Conservation (phyloP, 768 basidiomycete species). For the Tulasnella calospora region DNA sequence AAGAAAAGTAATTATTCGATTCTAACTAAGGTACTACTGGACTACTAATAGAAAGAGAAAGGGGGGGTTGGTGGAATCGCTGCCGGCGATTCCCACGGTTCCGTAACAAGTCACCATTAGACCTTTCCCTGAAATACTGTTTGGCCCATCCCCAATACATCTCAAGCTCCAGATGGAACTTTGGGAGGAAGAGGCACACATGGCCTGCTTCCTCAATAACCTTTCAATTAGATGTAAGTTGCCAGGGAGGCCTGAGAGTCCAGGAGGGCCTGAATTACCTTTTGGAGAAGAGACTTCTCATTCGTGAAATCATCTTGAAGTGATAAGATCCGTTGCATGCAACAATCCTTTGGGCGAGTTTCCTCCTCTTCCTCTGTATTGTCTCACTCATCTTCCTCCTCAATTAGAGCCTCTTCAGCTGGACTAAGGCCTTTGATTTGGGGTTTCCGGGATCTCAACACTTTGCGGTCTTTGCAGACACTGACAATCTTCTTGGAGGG, state of each 20-base stretch:
- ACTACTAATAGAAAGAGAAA: too few relatives aligned
- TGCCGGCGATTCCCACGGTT: too few relatives aligned
- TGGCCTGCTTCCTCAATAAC: background rate
- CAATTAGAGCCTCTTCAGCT: too few relatives aligned
- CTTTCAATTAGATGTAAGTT: background rate
- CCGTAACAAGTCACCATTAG: too few relatives aligned
- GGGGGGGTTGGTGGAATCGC: too few relatives aligned
- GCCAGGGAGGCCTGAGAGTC: background rate
- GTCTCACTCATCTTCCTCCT: too few relatives aligned
- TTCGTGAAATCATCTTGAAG: slow-evolving; percentile 41
- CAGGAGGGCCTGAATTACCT: background rate
- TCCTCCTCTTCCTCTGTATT: slow-evolving; percentile 24
- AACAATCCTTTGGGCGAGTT: slow-evolving; percentile 33
- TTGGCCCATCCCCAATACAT: background rate
- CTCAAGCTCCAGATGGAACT: background rate
- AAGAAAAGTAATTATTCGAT: too few relatives aligned
- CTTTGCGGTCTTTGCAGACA: background rate
- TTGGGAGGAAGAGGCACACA: background rate
- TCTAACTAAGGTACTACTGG: too few relatives aligned
- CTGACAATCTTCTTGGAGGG: background rate
- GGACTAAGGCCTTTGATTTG: too few relatives aligned
- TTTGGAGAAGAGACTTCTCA: slow-evolving; percentile 29
- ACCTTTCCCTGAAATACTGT: background rate
- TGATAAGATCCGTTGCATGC: slow-evolving; percentile 40
- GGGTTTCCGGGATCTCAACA: background rate